Conservation (phyloP, 148 eudicot genomes). For the Drosera capensis region DNA sequence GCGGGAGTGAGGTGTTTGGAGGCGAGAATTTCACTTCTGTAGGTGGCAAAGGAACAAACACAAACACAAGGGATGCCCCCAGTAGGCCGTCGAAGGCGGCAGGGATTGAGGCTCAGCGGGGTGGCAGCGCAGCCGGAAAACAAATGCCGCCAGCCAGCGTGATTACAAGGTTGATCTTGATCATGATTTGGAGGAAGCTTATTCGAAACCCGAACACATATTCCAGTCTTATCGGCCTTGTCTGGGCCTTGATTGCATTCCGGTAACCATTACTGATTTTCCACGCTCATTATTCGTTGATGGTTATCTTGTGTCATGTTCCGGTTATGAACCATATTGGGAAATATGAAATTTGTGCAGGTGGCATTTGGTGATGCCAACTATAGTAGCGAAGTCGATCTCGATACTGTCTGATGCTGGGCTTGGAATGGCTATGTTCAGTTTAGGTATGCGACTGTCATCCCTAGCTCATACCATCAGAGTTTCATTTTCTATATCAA, state of each 20-base stretch:
- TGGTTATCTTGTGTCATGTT: background rate
- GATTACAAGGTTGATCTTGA: slow-evolving; percentile 52
- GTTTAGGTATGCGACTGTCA: slow-evolving; percentile 20
- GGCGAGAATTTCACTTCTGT: slow-evolving; percentile 53
- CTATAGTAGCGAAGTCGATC: slow-evolving; percentile 26
- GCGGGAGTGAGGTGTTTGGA: slow-evolving; percentile 34
- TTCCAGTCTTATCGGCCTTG: slow-evolving; percentile 35
- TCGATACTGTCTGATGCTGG: slow-evolving; percentile 45
- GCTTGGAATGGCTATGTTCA: slow-evolving; percentile 62
- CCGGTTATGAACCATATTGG: background rate
- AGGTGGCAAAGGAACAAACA: slow-evolving; percentile 18
- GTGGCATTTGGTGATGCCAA: slow-evolving; percentile 39
- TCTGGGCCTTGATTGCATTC: slow-evolving; percentile 46
- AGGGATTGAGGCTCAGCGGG: slow-evolving; percentile 42
- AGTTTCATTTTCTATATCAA: background rate
- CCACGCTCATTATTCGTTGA: background rate
- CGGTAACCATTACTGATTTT: slow-evolving; percentile 12
- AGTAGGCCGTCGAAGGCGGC: slow-evolving; percentile 40
- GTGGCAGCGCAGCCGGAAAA: slow-evolving; percentile 19
- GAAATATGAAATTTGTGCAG: slow-evolving; percentile 10
- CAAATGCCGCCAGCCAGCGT: slow-evolving; percentile 90
- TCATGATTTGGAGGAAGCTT: slow-evolving; percentile 43
- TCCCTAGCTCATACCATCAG: background rate
- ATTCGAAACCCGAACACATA: slow-evolving; percentile 52
- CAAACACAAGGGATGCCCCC: slow-evolving; percentile 29